Evolutionary conservation across 2,329 filamentous ascomycete genomes (phyloP).

Genomic region (Colletotrichum sublineola): DNA sequence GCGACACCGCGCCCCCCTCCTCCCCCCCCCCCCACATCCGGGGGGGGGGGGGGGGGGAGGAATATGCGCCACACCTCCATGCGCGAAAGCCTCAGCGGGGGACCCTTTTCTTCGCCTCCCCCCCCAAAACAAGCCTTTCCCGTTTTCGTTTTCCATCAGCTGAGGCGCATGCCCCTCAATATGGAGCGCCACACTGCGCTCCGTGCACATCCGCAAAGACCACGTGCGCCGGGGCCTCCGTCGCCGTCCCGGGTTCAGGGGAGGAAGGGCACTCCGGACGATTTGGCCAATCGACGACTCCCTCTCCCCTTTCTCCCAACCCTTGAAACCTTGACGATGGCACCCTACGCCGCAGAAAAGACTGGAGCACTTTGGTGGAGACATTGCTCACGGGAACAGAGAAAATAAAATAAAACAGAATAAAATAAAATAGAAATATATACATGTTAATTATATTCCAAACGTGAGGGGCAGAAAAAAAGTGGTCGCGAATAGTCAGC

Average conservation of each 20-base stretch:
- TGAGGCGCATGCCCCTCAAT: neutral
- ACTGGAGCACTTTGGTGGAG: slow-evolving; percentile 12
- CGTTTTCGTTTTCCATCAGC: neutral
- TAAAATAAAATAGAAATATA: neutral
- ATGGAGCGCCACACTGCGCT: neutral
- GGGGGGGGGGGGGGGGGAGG: no score
- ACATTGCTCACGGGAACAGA: neutral
- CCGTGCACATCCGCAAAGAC: neutral
- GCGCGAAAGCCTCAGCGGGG: neutral
- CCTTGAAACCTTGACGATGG: neutral
- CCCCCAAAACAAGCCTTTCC: neutral
- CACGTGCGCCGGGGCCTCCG: slow-evolving; percentile 4
- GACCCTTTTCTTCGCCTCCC: no score
- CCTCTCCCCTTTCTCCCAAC: neutral
- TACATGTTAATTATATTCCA: neutral
- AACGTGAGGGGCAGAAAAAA: neutral
- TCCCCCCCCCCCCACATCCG: no score
- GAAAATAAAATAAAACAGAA: neutral
- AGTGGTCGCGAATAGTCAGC: neutral
- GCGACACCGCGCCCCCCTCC: neutral
- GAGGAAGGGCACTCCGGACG: neutral
- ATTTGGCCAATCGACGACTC: slow-evolving; percentile 4
- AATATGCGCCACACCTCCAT: neutral
- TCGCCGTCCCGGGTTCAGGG: neutral
- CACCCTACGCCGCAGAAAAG: neutral